Percentiles rank a stretch among this genome's conserved stretches.
These are phyloP conservation scores for Botryotinia narcissicola DNA, from an alignment of 2,329 filamentous ascomycete genomes.

Conservation along the genomic window DNA sequence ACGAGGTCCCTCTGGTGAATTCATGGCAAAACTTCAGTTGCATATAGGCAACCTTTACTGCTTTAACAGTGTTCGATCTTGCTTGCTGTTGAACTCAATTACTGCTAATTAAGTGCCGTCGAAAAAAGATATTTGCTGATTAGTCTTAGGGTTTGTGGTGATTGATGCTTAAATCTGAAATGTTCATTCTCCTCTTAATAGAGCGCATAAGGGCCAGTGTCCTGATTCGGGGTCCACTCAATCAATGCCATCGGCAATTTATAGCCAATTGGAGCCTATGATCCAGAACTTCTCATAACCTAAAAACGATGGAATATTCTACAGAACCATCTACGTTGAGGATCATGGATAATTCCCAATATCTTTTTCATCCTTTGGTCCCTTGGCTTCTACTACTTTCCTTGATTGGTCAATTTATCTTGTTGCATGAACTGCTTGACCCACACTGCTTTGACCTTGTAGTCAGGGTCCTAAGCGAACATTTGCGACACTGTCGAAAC, in stretches of 20 bases:
- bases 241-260: constrained; percentile 1
- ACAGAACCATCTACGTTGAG: constrained; percentile 14
- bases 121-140: background rate
- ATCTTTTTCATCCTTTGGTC: background rate
- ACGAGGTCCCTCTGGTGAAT: background rate
- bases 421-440: constrained; percentile 28
- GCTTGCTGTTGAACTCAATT: background rate
- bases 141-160: background rate
- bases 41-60: background rate
- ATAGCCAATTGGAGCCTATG: background rate
- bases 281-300: background rate
- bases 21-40: background rate
- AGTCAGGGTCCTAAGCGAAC: constrained; percentile 31
- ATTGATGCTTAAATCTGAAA: background rate
- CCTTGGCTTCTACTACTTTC: background rate
- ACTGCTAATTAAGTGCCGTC: background rate
- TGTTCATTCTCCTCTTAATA: background rate
- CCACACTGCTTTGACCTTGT: constrained; percentile 21
- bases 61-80: background rate
- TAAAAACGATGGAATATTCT: constrained; percentile 5
- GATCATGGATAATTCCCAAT: background rate
- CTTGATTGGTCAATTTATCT: background rate
- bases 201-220: constrained; percentile 1
- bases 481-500: constrained; percentile 38
- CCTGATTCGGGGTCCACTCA: background rate